A percentile compares a stretch with the other conserved stretches of the same genome.
Evolutionary conservation across 768 basidiomycete genomes (phyloP).

Genomic region (Scleroderma bovista): DNA sequence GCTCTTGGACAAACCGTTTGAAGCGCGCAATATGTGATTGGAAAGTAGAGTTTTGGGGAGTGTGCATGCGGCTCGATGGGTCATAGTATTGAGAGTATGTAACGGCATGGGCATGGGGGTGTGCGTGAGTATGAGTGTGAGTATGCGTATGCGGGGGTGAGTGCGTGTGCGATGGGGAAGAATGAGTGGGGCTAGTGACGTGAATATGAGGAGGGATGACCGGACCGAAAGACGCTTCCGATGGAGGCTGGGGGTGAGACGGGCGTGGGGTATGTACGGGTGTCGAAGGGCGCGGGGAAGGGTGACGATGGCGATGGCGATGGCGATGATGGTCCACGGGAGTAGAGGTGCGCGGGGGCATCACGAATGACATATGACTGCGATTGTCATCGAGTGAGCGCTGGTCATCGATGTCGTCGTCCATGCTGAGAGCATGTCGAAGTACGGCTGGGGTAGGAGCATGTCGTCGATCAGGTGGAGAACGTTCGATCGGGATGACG

Average conservation of each 20-base stretch:
- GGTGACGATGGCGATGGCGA: not conserved
- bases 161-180: not conserved
- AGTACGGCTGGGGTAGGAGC: constrained; percentile 1
- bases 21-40: constrained; percentile 31
- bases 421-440: constrained; percentile 9
- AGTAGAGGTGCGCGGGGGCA: not conserved
- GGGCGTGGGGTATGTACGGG: constrained; percentile 2
- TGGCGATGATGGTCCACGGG: not conserved
- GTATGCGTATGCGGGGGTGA: too few species aligned
- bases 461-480: constrained; percentile 9
- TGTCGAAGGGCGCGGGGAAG: not conserved
- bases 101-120: too few species aligned
- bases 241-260: constrained; percentile 19
- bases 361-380: not conserved
- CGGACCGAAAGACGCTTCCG: constrained; percentile 26
- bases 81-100: not conserved
- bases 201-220: not conserved
- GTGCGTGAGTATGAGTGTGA: too few species aligned
- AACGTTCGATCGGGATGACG: constrained; percentile 5
- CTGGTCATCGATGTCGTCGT: constrained; percentile 25
- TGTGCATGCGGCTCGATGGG: constrained; percentile 6
- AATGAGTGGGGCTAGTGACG: not conserved
- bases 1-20: constrained; percentile 27
- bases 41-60: constrained; percentile 2
- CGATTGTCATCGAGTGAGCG: constrained; percentile 37